Evolutionary conservation across 192 early-diverging fungal genomes (phyloP), one percentile per base, ranked within the genome.

Genomic region (Coemansia sp.): DNA sequence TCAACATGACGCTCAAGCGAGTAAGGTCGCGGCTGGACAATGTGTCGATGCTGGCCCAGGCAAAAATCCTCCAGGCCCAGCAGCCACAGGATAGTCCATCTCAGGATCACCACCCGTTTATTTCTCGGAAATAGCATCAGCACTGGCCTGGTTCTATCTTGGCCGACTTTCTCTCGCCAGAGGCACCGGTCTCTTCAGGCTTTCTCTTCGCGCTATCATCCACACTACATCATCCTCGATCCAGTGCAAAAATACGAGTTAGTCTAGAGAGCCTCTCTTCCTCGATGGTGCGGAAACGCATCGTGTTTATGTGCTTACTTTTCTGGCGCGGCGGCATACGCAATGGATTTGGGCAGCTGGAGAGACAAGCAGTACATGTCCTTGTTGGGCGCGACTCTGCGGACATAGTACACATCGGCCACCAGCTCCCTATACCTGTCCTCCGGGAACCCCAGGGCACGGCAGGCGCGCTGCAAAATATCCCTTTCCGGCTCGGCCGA

Each of bases 311-410:
- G 22, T 11, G 38, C 51, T 58, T 54, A 58, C 60, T 28, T 31
- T 47, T 76, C 55, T 7, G 50, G 11, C 1, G 47, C 25, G 0
- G 38, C 34, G 4, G 57, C 54, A 35, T 64, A 97, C 4, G 91
- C 91, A 16, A 96, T 83, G 37, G 76, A 83, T 13, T 76, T 61
- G 13, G 87, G 86, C 38, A 99, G 62, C 9, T 62, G 63, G 54
- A 99, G 89, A 10, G 87, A 87, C 32, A 97, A 68, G 55, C 97
- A 99, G 52, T 90, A 84, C 97, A 99, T 99, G 21, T 99, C 92
- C 77, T 99, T 99, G 39, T 91, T 93, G 2, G 97, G 97, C 1
- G 97, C 93, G 2, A 99, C 97, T 36, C 88, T 86, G 18, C 97
- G 85, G 1, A 99, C 97, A 59, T 80, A 85, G 56, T 89, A 84